Evolutionary conservation across 1,284 basidiomycete genomes (phyloP).

Genomic region (Malassezia restricta): DNA sequence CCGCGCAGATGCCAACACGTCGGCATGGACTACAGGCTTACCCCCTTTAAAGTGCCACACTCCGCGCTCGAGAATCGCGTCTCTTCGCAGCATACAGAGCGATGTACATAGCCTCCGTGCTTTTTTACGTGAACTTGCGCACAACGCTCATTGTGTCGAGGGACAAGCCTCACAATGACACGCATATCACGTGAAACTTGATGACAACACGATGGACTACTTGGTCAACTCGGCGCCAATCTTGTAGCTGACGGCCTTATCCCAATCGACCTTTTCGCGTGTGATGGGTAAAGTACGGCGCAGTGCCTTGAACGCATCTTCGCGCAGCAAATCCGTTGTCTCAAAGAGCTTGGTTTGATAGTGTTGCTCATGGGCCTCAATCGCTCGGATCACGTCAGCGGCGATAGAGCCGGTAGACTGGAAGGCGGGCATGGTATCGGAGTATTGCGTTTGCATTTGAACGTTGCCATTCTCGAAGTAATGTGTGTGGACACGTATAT

Average conservation of each 20-base stretch:
- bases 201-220: background rate
- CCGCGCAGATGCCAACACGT: background rate
- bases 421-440: slow-evolving; percentile 14
- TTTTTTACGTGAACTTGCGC: no score
- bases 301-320: slow-evolving; percentile 36
- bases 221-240: slow-evolving; percentile 25
- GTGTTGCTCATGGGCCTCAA: slow-evolving; percentile 27
- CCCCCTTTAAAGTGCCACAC: background rate
- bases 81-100: background rate
- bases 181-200: no score
- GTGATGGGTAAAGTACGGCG: slow-evolving; percentile 39
- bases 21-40: background rate
- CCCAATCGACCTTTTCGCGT: slow-evolving; percentile 44
- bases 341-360: slow-evolving; percentile 28
- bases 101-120: background rate
- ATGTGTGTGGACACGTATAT: slow-evolving; percentile 32
- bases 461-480: slow-evolving; percentile 46
- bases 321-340: slow-evolving; percentile 26
- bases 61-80: background rate
- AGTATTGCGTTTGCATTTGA: slow-evolving; percentile 23
- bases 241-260: slow-evolving; percentile 39
- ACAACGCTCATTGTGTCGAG: no score
- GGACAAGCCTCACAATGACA: no score
- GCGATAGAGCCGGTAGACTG: slow-evolving; percentile 13
- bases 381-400: slow-evolving; percentile 9